Conservation (phyloP, 225 moss, liverwort and hornwort species). For the Ulota crispa region DNA sequence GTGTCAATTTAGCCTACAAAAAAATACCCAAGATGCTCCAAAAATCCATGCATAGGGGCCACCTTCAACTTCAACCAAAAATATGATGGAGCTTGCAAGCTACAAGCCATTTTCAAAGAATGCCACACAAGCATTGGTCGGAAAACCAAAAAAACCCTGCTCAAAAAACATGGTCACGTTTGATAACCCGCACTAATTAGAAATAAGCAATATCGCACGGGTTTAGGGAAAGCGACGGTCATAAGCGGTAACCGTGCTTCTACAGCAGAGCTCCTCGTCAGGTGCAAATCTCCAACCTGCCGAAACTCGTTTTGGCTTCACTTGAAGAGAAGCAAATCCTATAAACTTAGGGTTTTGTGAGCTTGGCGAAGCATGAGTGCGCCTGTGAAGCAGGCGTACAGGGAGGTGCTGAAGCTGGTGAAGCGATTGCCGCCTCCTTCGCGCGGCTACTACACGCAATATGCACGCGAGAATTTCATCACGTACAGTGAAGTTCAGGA, state of each 20-base stretch:
- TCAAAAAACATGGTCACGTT: too few species aligned
- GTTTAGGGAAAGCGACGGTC: background rate
- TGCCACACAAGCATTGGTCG: too few species aligned
- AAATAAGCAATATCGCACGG: background rate
- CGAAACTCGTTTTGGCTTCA: too few species aligned
- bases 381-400: constrained; percentile 44
- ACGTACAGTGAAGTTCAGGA: constrained; percentile 54
- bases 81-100: too few species aligned
- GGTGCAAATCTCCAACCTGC: too few species aligned
- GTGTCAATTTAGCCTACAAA: too few species aligned
- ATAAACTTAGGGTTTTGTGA: background rate
- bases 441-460: constrained; percentile 50
- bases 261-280: background rate
- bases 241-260: background rate
- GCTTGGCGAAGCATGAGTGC: constrained; percentile 8
- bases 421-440: constrained; percentile 35
- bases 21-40: too few species aligned
- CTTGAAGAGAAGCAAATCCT: background rate
- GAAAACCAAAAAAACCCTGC: too few species aligned
- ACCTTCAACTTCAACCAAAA: too few species aligned
- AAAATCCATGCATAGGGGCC: too few species aligned
- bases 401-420: constrained; percentile 51
- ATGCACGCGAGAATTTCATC: constrained; percentile 57
- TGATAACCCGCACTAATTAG: too few species aligned
- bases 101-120: too few species aligned